A percentile compares a stretch with the other conserved stretches of the same genome.
Conservation (phyloP, 2,329 filamentous ascomycete species). For the Clonostachys rosea region DNA sequence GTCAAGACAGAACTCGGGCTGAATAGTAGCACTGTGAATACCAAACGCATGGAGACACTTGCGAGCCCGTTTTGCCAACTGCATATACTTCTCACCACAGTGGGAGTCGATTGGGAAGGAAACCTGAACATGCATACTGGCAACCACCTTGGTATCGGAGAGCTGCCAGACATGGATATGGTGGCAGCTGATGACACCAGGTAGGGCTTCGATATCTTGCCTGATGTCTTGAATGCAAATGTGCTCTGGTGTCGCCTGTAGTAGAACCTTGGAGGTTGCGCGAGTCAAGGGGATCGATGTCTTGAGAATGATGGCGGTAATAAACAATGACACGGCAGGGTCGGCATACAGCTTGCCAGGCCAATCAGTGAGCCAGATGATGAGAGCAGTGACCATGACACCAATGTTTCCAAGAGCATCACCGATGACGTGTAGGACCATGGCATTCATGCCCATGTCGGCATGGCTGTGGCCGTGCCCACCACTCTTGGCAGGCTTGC, state of each 20-base stretch:
- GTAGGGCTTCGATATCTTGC: conserved; percentile 81
- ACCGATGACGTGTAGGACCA: conserved; percentile 72
- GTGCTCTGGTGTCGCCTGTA: conserved; percentile 89
- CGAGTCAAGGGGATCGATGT: conserved; percentile 76
- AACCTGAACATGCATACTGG: conserved; percentile 89
- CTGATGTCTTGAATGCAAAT: conserved; percentile 87
- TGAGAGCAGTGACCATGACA: conserved; percentile 75
- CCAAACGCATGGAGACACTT: conserved; percentile 92
- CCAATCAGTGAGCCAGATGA: conserved; percentile 89
- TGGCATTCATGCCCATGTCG: conserved; percentile 93
- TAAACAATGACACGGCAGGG: conserved; percentile 87
- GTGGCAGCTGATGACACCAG: conserved; percentile 85
- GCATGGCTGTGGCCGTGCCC: conserved; percentile 73
- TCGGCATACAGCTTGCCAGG: conserved; percentile 83
- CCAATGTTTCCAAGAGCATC: conserved; percentile 84
- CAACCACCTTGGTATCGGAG: conserved; percentile 89
- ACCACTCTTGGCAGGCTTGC: conserved; percentile 52
- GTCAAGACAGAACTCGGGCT: conserved; percentile 77
- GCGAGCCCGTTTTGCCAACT: conserved; percentile 74
- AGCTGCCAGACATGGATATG: conserved; percentile 98
- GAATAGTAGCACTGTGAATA: conserved; percentile 95
- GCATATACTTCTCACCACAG: conserved; percentile 81
- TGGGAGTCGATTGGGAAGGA: conserved; percentile 84
- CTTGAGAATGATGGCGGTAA: conserved; percentile 73
- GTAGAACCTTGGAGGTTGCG: conserved; percentile 79